phyloP scores from a whole-genome alignment of 2,329 filamentous ascomycete genomes.

The Akanthomyces lecanii region DNA sequence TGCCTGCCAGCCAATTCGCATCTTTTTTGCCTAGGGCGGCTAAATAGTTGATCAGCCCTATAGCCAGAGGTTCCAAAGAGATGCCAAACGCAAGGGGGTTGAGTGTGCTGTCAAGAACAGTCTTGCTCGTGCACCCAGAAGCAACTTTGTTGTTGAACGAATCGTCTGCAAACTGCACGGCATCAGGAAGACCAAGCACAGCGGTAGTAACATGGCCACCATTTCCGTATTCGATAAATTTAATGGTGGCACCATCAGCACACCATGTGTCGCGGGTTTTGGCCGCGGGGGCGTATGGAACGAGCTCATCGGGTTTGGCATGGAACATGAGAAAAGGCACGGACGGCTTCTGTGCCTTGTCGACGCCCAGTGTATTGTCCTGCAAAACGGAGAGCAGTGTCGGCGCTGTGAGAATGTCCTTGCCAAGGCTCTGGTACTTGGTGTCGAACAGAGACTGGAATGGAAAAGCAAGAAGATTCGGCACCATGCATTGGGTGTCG shows the following conservation, averaged over 20 bases:
- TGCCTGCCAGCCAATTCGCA: slow-evolving; percentile 1
- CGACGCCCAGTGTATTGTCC: slow-evolving; percentile 9
- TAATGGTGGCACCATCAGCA: slow-evolving; percentile 2
- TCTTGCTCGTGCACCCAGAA: slow-evolving; percentile 5
- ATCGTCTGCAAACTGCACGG: background rate
- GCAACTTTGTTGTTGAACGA: slow-evolving; percentile 6
- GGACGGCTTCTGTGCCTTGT: slow-evolving; percentile 1
- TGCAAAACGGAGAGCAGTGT: background rate
- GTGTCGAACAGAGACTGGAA: slow-evolving; percentile 6
- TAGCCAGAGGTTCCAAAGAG: slow-evolving; percentile 10
- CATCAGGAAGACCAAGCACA: slow-evolving; percentile 6
- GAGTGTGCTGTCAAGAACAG: background rate
- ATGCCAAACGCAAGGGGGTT: slow-evolving; percentile 12
- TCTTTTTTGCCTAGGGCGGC: slow-evolving; percentile 8
- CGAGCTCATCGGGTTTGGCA: slow-evolving; percentile 11
- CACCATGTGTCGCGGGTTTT: slow-evolving; percentile 6
- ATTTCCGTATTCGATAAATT: slow-evolving; percentile 1
- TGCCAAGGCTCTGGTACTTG: slow-evolving; percentile 12
- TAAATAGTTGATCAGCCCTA: background rate
- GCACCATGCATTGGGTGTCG: background rate
- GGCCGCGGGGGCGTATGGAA: background rate
- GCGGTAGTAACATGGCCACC: slow-evolving; percentile 13
- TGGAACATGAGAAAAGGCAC: slow-evolving; percentile 15
- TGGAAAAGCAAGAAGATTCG: background rate
- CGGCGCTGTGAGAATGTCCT: background rate